Evolutionary conservation across 2,329 filamentous ascomycete genomes (phyloP).

Genomic region (Furcasterigmium furcatum): DNA sequence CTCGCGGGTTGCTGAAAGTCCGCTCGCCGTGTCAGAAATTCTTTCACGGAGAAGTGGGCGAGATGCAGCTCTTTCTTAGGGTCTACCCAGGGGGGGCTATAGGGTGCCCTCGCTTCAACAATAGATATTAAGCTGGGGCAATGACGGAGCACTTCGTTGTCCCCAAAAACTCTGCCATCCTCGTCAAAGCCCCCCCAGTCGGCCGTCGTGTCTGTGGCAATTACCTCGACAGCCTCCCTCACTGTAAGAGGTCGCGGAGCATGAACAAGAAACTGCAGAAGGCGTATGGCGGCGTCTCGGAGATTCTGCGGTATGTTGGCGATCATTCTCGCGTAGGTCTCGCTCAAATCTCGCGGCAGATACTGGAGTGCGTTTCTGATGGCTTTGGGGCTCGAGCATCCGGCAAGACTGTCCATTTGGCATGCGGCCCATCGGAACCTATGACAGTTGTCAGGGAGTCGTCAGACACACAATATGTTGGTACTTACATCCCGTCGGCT

Average conservation of each 20-base stretch:
- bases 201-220: conserved; percentile 14
- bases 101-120: neutral
- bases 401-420: neutral
- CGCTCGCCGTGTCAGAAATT: conserved; percentile 14
- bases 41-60: conserved; percentile 19
- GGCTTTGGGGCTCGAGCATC: neutral
- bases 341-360: neutral
- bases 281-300: conserved; percentile 10
- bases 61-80: conserved; percentile 11
- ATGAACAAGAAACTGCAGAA: conserved; percentile 18
- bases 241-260: conserved; percentile 12
- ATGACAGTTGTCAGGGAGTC: conserved; percentile 11
- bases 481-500: neutral
- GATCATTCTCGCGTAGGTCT: conserved; percentile 4
- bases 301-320: conserved; percentile 10
- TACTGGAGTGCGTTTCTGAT: neutral
- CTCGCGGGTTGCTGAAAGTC: conserved; percentile 6
- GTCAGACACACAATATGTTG: no score
- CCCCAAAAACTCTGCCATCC: conserved; percentile 6
- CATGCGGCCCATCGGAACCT: neutral
- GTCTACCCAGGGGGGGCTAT: no score
- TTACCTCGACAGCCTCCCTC: conserved; percentile 16
- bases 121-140: conserved; percentile 14
- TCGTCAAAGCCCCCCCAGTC: conserved; percentile 10
- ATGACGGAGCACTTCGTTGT: conserved; percentile 7